Conservation (phyloP, 2,329 filamentous ascomycete species). For the Albifimbria verrucaria region DNA sequence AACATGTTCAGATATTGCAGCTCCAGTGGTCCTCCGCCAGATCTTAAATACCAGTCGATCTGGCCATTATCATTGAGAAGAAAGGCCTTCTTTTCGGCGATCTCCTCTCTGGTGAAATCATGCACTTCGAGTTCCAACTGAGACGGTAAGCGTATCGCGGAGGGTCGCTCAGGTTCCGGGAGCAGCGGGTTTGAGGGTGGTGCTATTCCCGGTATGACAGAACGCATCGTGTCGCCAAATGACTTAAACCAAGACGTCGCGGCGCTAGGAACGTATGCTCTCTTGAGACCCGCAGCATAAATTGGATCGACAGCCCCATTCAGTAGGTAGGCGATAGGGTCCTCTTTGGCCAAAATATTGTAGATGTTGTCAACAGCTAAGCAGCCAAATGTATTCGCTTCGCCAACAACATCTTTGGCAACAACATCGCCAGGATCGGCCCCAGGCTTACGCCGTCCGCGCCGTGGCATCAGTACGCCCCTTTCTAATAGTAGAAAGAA, state of each 20-base stretch:
- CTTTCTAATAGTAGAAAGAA: slow-evolving; percentile 90
- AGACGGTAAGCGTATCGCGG: slow-evolving; percentile 49
- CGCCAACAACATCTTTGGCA: slow-evolving; percentile 64
- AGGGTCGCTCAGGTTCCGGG: slow-evolving; percentile 31
- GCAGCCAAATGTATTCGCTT: slow-evolving; percentile 79
- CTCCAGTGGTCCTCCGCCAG: slow-evolving; percentile 81
- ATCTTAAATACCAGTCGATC: slow-evolving; percentile 84
- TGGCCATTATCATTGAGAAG: slow-evolving; percentile 95
- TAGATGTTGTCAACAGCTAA: slow-evolving; percentile 94
- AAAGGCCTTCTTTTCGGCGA: slow-evolving; percentile 84
- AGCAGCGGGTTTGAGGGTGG: slow-evolving; percentile 24
- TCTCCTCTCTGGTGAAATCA: slow-evolving; percentile 87
- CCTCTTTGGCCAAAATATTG: slow-evolving; percentile 73
- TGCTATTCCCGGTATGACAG: slow-evolving; percentile 54
- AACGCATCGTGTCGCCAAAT: slow-evolving; percentile 59
- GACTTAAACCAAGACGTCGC: slow-evolving; percentile 63
- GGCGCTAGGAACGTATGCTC: slow-evolving; percentile 74
- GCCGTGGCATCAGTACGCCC: slow-evolving; percentile 68
- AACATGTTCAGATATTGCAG: slow-evolving; percentile 98
- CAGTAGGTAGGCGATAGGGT: slow-evolving; percentile 84
- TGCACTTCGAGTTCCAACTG: slow-evolving; percentile 92
- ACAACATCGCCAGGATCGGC: slow-evolving; percentile 60
- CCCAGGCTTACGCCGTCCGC: slow-evolving; percentile 71
- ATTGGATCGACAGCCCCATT: slow-evolving; percentile 84
- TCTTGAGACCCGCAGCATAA: slow-evolving; percentile 74